Conservation (phyloP, 495 filamentous ascomycete species). For the Thermothielavioides terrestris region DNA sequence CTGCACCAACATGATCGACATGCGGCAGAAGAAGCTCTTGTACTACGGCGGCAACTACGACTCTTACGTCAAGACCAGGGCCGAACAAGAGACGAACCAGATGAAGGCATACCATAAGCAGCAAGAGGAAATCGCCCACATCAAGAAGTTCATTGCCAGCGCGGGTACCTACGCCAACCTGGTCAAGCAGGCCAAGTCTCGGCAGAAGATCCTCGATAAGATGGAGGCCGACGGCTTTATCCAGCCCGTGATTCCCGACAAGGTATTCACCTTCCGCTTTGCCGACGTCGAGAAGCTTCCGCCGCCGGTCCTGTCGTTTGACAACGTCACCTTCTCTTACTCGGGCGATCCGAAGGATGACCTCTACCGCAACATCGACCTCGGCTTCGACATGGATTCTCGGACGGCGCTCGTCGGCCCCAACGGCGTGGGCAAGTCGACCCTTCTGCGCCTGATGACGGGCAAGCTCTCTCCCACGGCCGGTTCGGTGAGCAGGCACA, state of each 20-base stretch:
- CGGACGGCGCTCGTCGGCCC: slow-evolving; percentile 94
- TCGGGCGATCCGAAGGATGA: slow-evolving; percentile 81
- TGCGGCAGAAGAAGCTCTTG: slow-evolving; percentile 79
- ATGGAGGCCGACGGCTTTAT: slow-evolving; percentile 99
- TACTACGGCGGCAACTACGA: slow-evolving; percentile 99
- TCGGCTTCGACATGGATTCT: slow-evolving; percentile 99
- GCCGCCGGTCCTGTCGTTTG: slow-evolving; percentile 90
- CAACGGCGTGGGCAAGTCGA: slow-evolving; percentile 99
- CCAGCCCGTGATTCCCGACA: slow-evolving; percentile 74
- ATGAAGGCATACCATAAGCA: slow-evolving; percentile 98
- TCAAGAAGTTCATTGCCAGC: slow-evolving; percentile 99
- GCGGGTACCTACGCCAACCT: slow-evolving; percentile 99
- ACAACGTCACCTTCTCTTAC: slow-evolving; percentile 97
- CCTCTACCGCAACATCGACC: slow-evolving; percentile 90
- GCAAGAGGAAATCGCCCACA: slow-evolving; percentile 97
- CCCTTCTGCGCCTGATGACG: slow-evolving; percentile 93
- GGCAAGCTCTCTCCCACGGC: slow-evolving; percentile 81
- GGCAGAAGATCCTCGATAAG: slow-evolving; percentile 99
- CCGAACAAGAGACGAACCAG: slow-evolving; percentile 95
- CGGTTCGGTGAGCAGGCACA: slow-evolving; percentile 81
- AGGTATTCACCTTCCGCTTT: slow-evolving; percentile 96
- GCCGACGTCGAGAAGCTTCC: slow-evolving; percentile 97
- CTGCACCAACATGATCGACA: slow-evolving; percentile 97
- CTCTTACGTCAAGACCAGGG: slow-evolving; percentile 89
- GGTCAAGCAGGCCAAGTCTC: slow-evolving; percentile 95